phyloP scores from a whole-genome alignment of 768 basidiomycete genomes.

The Rhizopogon sp. region DNA sequence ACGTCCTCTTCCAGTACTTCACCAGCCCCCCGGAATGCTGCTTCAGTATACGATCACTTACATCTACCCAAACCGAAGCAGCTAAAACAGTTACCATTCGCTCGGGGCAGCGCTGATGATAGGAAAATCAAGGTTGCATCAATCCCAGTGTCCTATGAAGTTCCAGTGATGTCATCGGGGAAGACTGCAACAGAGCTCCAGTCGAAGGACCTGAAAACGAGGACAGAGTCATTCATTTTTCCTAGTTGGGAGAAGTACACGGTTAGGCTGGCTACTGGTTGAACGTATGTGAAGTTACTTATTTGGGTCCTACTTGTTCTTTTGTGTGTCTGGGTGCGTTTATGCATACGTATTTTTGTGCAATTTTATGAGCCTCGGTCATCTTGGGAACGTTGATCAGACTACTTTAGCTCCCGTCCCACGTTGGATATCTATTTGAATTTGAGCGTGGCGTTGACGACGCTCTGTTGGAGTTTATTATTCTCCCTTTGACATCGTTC shows the following conservation, averaged over 20 bases:
- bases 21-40: constrained; percentile 3
- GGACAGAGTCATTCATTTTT: constrained; percentile 44
- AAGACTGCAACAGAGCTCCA: constrained; percentile 17
- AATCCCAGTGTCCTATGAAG: constrained; percentile 39
- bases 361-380: not conserved
- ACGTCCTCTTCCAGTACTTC: constrained; percentile 25
- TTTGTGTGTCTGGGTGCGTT: not conserved
- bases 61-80: constrained; percentile 37
- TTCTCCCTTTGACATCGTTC: too few relatives aligned
- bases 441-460: too few relatives aligned
- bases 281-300: not conserved
- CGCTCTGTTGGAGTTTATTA: too few relatives aligned
- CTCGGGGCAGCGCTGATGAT: constrained; percentile 45
- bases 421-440: not conserved
- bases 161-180: constrained; percentile 17
- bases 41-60: constrained; percentile 20
- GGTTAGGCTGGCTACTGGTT: constrained; percentile 35
- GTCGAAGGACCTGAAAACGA: constrained; percentile 25
- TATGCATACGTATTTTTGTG: not conserved
- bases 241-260: constrained; percentile 67
- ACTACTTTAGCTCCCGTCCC: not conserved
- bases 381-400: not conserved
- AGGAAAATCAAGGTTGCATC: constrained; percentile 48
- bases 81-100: constrained; percentile 48
- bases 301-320: too few relatives aligned